These are phyloP conservation scores for Metschnikowia chrysomelidarum DNA, from an alignment of 805 yeast genomes.

Conservation along the genomic window DNA sequence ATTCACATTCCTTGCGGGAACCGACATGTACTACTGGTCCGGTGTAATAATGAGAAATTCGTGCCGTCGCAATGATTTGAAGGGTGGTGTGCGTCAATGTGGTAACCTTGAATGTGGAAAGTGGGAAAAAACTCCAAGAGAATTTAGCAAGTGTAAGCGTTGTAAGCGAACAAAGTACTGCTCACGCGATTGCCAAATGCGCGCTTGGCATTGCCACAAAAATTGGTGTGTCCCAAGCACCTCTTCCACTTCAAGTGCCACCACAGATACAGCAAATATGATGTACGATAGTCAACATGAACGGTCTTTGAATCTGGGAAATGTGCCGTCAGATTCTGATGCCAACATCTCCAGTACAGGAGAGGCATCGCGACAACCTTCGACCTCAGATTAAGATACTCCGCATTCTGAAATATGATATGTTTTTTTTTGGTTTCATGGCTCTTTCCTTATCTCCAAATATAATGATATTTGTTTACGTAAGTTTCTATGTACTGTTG, in stretches of 20 bases:
- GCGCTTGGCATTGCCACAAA: conserved; percentile 90
- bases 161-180: conserved; percentile 96
- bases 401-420: conserved; percentile 11
- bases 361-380: conserved; percentile 14
- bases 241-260: conserved; percentile 25
- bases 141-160: conserved; percentile 91
- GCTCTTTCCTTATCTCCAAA: background rate
- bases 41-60: conserved; percentile 97
- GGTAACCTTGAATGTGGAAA: conserved; percentile 90
- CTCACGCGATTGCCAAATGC: conserved; percentile 85
- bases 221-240: conserved; percentile 80
- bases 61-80: conserved; percentile 82
- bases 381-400: conserved; percentile 14
- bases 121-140: conserved; percentile 90
- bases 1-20: conserved; percentile 69
- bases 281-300: conserved; percentile 14
- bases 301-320: conserved; percentile 15
- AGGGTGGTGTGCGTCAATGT: conserved; percentile 92
- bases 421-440: background rate
- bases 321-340: conserved; percentile 18
- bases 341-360: conserved; percentile 11
- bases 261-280: conserved; percentile 12
- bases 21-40: conserved; percentile 93
- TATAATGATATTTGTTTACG: background rate
- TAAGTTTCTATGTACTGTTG: background rate